These are phyloP conservation scores for Hygrocybe coccinea DNA, from an alignment of 768 basidiomycete genomes.

Conservation along the genomic window DNA sequence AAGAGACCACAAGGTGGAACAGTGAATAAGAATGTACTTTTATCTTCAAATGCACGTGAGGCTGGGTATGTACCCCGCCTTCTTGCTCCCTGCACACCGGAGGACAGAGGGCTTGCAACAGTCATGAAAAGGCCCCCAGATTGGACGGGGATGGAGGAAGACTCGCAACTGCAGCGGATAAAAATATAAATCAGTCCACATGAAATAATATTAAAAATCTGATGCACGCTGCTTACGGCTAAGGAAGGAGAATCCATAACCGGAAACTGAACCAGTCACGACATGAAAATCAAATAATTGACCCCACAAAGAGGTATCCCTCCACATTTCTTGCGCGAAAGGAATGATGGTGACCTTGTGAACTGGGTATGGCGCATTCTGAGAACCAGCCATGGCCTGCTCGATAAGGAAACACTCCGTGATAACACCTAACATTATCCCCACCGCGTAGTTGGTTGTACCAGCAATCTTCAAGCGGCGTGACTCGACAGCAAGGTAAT, in stretches of 20 bases:
- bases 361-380: neutral
- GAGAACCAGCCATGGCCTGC: neutral
- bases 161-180: neutral
- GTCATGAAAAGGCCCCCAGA: neutral
- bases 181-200: neutral
- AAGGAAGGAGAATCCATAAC: conserved; percentile 1
- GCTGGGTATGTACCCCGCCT: neutral
- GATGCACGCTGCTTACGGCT: neutral
- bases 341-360: conserved; percentile 6
- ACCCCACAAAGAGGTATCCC: conserved; percentile 9
- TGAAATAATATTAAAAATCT: neutral
- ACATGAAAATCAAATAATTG: conserved; percentile 3
- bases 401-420: conserved; percentile 5
- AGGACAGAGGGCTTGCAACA: neutral
- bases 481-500: neutral
- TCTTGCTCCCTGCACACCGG: neutral
- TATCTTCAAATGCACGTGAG: neutral
- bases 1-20: neutral
- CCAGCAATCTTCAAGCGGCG: neutral
- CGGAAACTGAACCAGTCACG: neutral
- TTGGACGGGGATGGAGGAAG: neutral
- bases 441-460: neutral
- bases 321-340: conserved; percentile 5
- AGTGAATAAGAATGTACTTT: neutral
- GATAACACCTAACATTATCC: conserved; percentile 9